phyloP scores from a whole-genome alignment of 208 protist species.

The Wallacemonas collosoma region DNA sequence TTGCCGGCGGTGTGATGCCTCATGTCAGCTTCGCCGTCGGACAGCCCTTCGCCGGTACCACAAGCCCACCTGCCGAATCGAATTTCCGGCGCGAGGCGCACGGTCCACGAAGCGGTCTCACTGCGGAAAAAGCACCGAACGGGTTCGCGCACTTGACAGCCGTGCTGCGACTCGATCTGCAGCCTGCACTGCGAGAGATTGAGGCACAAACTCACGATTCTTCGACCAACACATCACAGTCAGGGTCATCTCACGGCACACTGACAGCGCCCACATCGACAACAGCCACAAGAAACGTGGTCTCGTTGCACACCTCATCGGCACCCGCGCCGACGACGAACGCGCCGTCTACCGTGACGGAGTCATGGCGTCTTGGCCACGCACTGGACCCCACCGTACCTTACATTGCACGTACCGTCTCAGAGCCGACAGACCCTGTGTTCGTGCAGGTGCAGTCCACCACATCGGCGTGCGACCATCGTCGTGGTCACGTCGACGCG shows the following conservation, averaged over 20 bases:
- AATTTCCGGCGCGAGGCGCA: too few species aligned
- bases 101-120: too few species aligned
- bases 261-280: too few species aligned
- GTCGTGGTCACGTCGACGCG: too few species aligned
- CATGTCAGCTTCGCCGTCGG: conserved; percentile 70
- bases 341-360: conserved; percentile 14
- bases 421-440: conserved; percentile 28
- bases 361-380: conserved; percentile 67
- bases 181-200: neutral
- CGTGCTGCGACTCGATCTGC: neutral
- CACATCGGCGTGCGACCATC: too few species aligned
- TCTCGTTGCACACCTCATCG: too few species aligned
- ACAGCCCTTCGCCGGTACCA: neutral
- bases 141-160: conserved; percentile 11
- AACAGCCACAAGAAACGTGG: too few species aligned
- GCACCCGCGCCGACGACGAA: too few species aligned
- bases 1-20: conserved; percentile 70
- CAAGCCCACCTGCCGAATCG: neutral
- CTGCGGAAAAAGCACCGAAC: neutral
- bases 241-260: too few species aligned
- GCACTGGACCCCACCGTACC: conserved; percentile 55
- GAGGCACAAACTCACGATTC: too few species aligned
- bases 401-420: conserved; percentile 48
- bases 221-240: too few species aligned
- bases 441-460: neutral